A percentile compares a stretch with the other conserved stretches of the same genome.
These are phyloP conservation scores for Thermochaetoides thermophila DNA, from an alignment of 495 filamentous ascomycete genomes.

Conservation along the genomic window DNA sequence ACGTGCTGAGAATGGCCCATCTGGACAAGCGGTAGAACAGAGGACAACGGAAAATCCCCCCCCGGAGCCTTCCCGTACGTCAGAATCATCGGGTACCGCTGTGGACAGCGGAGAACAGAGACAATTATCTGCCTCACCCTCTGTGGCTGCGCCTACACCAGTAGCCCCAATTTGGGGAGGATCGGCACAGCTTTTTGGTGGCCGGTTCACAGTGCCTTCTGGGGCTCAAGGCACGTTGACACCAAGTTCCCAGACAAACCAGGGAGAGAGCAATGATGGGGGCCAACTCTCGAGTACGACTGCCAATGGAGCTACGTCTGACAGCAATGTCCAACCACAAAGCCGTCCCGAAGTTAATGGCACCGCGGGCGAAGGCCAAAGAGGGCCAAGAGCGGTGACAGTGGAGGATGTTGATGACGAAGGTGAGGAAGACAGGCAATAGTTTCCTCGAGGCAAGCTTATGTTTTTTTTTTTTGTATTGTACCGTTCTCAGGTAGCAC, in stretches of 20 bases:
- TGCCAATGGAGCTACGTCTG: not conserved
- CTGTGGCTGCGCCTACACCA: constrained; percentile 25
- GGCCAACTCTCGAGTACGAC: no score
- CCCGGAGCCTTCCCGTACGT: no score
- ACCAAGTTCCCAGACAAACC: no score
- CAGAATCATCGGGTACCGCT: no score
- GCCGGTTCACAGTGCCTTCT: no score
- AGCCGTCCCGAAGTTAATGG: constrained; percentile 3
- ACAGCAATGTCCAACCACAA: not conserved
- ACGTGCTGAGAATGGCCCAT: not conserved
- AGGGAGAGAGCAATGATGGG: no score
- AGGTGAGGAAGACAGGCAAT: constrained; percentile 11
- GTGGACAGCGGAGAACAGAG: not conserved
- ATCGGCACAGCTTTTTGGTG: constrained; percentile 21
- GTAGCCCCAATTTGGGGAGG: constrained; percentile 31
- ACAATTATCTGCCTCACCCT: constrained; percentile 10
- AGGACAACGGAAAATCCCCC: not conserved
- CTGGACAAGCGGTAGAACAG: not conserved
- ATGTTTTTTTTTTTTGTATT: no score
- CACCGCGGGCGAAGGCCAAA: constrained; percentile 9
- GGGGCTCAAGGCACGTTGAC: no score
- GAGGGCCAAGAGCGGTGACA: constrained; percentile 23
- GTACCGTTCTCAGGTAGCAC: no score
- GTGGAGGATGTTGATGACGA: constrained; percentile 27
- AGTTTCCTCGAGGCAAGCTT: no score